Base-by-base conservation (phyloP, 495 filamentous ascomycete species). In the Aspergillus asperescens region DNA sequence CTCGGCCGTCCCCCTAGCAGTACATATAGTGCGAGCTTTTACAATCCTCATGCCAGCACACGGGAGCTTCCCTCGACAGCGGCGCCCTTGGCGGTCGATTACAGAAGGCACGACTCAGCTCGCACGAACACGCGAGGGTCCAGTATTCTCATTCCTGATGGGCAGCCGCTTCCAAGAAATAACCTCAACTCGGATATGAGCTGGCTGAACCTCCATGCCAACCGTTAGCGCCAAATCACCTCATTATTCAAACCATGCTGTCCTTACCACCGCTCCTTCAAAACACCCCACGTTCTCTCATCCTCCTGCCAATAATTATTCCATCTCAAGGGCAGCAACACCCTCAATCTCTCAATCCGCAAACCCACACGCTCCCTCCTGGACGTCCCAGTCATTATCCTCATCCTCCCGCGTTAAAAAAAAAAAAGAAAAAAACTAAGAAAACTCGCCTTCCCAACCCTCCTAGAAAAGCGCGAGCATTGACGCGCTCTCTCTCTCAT, bases 141-240 rank as follows among this genome's bases (percentile, higher is more conserved):
- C 35, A 68, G 61, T 56, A 35, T 73, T 20, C 37, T 73, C 19
- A 64, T 72, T 59, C 47, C 68, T 0, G 72, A 75, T 5, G 52
- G 72, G 9, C 65, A 72, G 28, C 76, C 75, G 52, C 63, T 69
- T 10, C 72, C 71, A 18, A 65, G 52, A 1, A 67, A 56, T 32
- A 70, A 71, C 34, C 48, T 67, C 56, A 73, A 75, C 50, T 69
- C 73, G 22, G 86, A 90, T 64, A 86, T 90, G 81, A 88, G 85
- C 68, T 90, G 86, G 86, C 67, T 90, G 32, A 89, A 89, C 62
- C 66, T 90, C 7, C 47, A 73, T 20, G 64, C 62, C 24, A 65
- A 67, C 13, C 63, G 62, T 50, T 74, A 52, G 66, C n/a, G n/a
- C n/a, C n/a, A n/a, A n/a, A 13, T 7, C 18, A 29, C 29, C 48